A percentile compares a stretch with the other conserved stretches of the same genome.
Conservation (phyloP, 1,284 basidiomycete genomes). For the Ustilago curta region DNA sequence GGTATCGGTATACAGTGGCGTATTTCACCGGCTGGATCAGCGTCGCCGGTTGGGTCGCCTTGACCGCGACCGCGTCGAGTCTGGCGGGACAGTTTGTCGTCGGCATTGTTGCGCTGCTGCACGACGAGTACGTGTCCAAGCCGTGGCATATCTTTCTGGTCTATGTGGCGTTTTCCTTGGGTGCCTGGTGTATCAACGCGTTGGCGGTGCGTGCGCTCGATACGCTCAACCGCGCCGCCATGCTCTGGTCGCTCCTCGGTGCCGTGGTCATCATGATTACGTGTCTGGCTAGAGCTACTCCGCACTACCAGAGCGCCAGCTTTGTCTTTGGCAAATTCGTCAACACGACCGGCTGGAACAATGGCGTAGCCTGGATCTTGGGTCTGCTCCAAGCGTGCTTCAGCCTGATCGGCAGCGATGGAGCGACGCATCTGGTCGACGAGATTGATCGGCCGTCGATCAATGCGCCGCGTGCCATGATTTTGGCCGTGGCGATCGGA, state of each 20-base stretch:
- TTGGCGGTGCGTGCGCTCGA: slow-evolving; percentile 56
- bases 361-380: slow-evolving; percentile 71
- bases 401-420: slow-evolving; percentile 67
- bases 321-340: slow-evolving; percentile 71
- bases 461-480: slow-evolving; percentile 76
- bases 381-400: slow-evolving; percentile 71
- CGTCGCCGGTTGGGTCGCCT: slow-evolving; percentile 69
- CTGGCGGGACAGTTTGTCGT: slow-evolving; percentile 67
- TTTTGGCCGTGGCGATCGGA: slow-evolving; percentile 77
- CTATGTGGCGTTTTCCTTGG: slow-evolving; percentile 54
- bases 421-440: slow-evolving; percentile 73
- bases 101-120: slow-evolving; percentile 69
- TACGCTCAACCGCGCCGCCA: slow-evolving; percentile 34
- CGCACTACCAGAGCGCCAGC: slow-evolving; percentile 69
- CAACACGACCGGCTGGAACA: slow-evolving; percentile 72
- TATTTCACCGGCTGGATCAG: slow-evolving; percentile 62
- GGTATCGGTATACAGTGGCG: slow-evolving; percentile 55
- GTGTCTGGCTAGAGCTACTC: slow-evolving; percentile 66
- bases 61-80: slow-evolving; percentile 65
- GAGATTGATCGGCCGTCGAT: slow-evolving; percentile 75
- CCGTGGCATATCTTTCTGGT: slow-evolving; percentile 62
- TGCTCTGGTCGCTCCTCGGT: slow-evolving; percentile 69
- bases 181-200: slow-evolving; percentile 58
- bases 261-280: slow-evolving; percentile 70
- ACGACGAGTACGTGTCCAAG: slow-evolving; percentile 63